Evolutionary conservation across 2,329 filamentous ascomycete species (phyloP).

Genomic region (Colletotrichum tamarilloi): DNA sequence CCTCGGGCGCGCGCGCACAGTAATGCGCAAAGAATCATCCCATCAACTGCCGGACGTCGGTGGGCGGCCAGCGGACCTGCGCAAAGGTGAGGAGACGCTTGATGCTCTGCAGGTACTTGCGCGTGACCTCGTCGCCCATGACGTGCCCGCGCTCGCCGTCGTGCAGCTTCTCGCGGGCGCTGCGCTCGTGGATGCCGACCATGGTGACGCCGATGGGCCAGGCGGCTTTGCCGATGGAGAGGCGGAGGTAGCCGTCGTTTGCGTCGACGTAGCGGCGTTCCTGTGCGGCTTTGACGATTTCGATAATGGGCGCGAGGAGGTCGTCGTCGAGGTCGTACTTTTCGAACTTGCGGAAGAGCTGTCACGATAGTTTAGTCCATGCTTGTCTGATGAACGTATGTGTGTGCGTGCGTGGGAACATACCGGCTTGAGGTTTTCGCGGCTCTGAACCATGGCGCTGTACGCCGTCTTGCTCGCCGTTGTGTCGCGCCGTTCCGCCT

Average conservation of each 20-base stretch:
- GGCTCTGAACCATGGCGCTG: constrained; percentile 86
- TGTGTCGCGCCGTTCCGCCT: constrained; percentile 71
- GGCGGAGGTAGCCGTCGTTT: constrained; percentile 91
- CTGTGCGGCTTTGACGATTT: constrained; percentile 93
- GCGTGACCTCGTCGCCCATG: constrained; percentile 94
- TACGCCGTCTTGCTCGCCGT: constrained; percentile 85
- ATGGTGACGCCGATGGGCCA: constrained; percentile 99
- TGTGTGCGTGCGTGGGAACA: constrained; percentile 39
- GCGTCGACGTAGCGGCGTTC: constrained; percentile 93
- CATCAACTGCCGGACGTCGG: constrained; percentile 94
- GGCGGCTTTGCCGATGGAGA: constrained; percentile 95
- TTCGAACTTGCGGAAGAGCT: constrained; percentile 90
- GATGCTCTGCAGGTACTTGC: constrained; percentile 97
- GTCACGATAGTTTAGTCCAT: constrained; percentile 9
- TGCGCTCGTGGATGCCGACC: constrained; percentile 99
- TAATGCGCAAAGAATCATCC: constrained; percentile 61
- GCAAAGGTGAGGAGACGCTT: constrained; percentile 97
- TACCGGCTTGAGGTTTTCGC: constrained; percentile 85
- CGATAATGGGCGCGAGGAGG: constrained; percentile 83
- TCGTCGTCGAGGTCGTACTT: constrained; percentile 81
- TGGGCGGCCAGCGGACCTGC: constrained; percentile 94
- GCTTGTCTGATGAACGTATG: background rate
- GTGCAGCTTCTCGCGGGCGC: constrained; percentile 93
- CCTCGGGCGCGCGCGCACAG: too few species aligned
- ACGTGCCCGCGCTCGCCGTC: constrained; percentile 91